These are phyloP conservation scores for Fraxinus angustifolia DNA, from an alignment of 305 asterid genomes.

Conservation along the genomic window DNA sequence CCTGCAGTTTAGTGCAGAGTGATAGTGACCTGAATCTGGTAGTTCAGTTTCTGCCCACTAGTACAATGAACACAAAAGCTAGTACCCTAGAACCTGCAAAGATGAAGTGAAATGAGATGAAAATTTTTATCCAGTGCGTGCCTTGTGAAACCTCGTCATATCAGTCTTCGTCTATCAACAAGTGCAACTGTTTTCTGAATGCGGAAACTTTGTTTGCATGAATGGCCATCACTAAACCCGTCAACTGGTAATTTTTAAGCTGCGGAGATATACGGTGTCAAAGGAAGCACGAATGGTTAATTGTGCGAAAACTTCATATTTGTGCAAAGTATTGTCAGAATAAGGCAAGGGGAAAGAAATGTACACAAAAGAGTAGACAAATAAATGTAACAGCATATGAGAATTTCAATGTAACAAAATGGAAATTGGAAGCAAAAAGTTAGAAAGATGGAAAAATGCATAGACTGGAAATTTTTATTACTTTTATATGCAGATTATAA, in stretches of 20 bases:
- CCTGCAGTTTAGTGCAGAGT: neutral
- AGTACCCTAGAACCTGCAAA: neutral
- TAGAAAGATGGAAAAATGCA: neutral
- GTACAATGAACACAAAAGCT: neutral
- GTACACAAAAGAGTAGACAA: neutral
- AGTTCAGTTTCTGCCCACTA: neutral
- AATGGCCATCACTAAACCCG: slow-evolving; percentile 79
- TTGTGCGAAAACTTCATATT: neutral
- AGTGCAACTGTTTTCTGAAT: slow-evolving; percentile 58
- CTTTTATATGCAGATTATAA: neutral
- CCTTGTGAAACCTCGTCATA: slow-evolving; percentile 27
- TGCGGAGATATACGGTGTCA: slow-evolving; percentile 29
- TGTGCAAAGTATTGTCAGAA: neutral
- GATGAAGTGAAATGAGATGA: slow-evolving; percentile 2
- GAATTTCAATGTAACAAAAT: neutral
- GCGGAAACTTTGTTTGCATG: slow-evolving; percentile 53
- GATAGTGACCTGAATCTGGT: slow-evolving; percentile 11
- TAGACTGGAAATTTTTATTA: neutral
- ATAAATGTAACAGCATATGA: neutral
- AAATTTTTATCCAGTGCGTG: neutral
- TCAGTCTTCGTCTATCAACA: slow-evolving; percentile 47
- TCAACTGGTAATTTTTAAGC: slow-evolving; percentile 61
- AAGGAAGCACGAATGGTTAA: slow-evolving; percentile 4
- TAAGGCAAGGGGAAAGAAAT: neutral
- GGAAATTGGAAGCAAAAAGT: slow-evolving; percentile 4